A percentile compares a stretch with the other conserved stretches of the same genome.
These are phyloP conservation scores for Penicillium sp. DNA, from an alignment of 2,329 filamentous ascomycete genomes.

Conservation along the genomic window DNA sequence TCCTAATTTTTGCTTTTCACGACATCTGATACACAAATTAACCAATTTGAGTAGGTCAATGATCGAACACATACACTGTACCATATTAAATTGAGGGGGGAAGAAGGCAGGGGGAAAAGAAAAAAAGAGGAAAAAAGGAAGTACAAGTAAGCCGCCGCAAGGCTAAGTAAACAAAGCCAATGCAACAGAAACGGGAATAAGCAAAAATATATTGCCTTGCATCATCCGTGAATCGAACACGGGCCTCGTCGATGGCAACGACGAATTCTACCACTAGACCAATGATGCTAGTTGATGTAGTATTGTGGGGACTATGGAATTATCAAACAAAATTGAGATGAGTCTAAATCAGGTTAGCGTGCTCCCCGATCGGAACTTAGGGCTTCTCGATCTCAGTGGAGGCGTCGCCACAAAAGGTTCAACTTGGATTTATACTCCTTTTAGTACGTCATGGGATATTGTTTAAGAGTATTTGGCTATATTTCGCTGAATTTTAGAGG, in stretches of 20 bases:
- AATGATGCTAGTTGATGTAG: conserved; percentile 32
- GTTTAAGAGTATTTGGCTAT: no score
- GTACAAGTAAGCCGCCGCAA: no score
- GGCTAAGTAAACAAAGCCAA: neutral
- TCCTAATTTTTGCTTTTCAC: neutral
- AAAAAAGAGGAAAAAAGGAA: no score
- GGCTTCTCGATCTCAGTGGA: neutral
- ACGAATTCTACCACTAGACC: conserved; percentile 42
- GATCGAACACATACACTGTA: no score
- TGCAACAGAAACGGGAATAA: no score
- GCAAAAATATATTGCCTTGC: conserved; percentile 22
- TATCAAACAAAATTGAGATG: neutral
- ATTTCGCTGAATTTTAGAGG: no score
- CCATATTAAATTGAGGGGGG: no score
- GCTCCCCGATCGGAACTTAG: neutral
- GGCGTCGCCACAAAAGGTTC: neutral
- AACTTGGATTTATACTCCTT: neutral
- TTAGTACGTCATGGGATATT: no score
- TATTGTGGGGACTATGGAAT: neutral
- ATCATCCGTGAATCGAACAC: conserved; percentile 48
- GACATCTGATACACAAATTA: neutral
- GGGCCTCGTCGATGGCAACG: conserved; percentile 44
- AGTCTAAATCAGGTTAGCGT: neutral
- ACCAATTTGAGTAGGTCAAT: no score
- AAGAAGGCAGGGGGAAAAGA: no score